Evolutionary conservation across 371 early-diverging fungal genomes (phyloP).

Genomic region (Batkoa obscura): DNA sequence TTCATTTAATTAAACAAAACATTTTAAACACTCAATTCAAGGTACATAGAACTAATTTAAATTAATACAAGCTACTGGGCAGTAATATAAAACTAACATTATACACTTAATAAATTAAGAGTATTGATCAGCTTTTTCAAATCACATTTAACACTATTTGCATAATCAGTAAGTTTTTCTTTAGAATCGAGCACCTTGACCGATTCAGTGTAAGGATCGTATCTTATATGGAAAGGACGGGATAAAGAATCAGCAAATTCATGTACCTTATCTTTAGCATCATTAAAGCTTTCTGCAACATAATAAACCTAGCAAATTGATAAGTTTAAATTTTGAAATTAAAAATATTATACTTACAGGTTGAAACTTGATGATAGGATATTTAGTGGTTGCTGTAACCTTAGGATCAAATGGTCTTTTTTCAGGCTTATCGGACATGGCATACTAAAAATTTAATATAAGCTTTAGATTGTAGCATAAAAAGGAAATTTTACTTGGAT

Average conservation of each 20-base stretch:
- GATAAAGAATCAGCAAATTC: conserved; percentile 60
- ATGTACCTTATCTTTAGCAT: conserved; percentile 77
- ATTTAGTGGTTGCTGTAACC: conserved; percentile 57
- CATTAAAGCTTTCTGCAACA: conserved; percentile 85
- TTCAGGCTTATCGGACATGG: conserved; percentile 62
- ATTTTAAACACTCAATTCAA: too few relatives aligned
- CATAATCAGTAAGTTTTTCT: conserved; percentile 59
- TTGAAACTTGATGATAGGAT: conserved; percentile 89
- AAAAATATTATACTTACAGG: conserved; percentile 23
- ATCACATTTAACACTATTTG: conserved; percentile 49
- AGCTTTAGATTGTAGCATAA: not conserved
- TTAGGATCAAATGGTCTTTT: conserved; percentile 65
- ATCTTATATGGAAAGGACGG: conserved; percentile 76
- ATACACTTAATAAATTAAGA: conserved; percentile 30
- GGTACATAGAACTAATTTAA: too few relatives aligned
- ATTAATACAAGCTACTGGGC: too few relatives aligned
- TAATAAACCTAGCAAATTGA: conserved; percentile 39
- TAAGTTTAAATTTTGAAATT: not conserved
- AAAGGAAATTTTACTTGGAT: conserved; percentile 25
- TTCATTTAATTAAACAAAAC: too few relatives aligned
- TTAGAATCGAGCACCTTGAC: conserved; percentile 76
- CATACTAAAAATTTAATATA: conserved; percentile 21
- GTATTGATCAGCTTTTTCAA: conserved; percentile 49
- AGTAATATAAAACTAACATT: too few relatives aligned
- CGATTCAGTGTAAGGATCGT: conserved; percentile 77